Base-by-base conservation (phyloP, 176 grass and related monocot species). In the Raddia guianensis region DNA sequence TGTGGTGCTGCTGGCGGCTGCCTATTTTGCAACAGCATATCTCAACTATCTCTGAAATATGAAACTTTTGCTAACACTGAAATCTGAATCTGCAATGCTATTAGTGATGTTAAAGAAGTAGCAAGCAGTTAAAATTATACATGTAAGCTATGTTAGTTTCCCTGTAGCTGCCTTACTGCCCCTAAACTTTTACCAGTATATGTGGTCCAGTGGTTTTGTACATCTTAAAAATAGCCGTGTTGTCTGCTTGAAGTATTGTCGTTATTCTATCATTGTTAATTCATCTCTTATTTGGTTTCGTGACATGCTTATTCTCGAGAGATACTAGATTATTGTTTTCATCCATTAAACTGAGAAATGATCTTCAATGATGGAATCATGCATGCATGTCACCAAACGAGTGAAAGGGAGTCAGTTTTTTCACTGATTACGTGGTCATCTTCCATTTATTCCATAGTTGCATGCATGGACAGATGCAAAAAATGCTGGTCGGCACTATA, bases 101-200 rank as follows among this genome's bases (percentile, higher is more conserved):
- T 72, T 72, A 43, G 32, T 68, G 72, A 66, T 82, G 78, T 2
- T 52, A 66, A 64, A 69, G 32, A 51, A 56, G 34, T 90, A 82
- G 76, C 63, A 80, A 69, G 62, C 82, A 56, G 76, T 75, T 80
- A 75, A 53, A 89, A 68, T 67, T 82, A 66, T 89, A 80, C 87
- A 85, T 89, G 76, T 84, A 80, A 70, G 49, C 52, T 74, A 68
- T 67, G 16, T 86, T 34, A 73, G n/a, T 80, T 61, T 59, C 7
- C 64, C 68, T 79, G 66, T 55, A n/a, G 14, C 20, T 83, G 58
- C 58, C 56, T 52, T 61, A 70, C 45, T 42, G 34, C 6, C 37
- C 27, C 61, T 63, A 59, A 27, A 73, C 62, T 64, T 80, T 47
- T 33, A 63, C 35, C 40, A 27, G 48, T 81, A 48, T 9, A 57